Conservation (phyloP, 2,329 filamentous ascomycete genomes). For the Nothophoma quercina region DNA sequence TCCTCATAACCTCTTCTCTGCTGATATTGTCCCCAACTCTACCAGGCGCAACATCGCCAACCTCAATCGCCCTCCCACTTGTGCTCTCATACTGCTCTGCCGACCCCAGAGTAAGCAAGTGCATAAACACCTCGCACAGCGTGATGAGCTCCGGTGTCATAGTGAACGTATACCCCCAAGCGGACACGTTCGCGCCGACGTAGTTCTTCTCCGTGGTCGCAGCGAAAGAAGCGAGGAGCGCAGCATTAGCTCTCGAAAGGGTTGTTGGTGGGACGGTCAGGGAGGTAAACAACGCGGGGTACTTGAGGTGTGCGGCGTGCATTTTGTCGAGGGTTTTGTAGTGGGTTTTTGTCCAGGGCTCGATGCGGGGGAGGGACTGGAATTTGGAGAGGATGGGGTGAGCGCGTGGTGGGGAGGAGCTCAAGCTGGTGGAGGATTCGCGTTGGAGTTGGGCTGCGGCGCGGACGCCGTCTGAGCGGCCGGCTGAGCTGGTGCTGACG, state of each 20-base stretch:
- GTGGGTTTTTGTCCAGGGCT: slow-evolving; percentile 52
- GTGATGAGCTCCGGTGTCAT: slow-evolving; percentile 44
- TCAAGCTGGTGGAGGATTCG: slow-evolving; percentile 16
- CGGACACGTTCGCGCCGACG: slow-evolving; percentile 38
- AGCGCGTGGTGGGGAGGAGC: slow-evolving; percentile 14
- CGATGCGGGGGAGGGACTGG: slow-evolving; percentile 40
- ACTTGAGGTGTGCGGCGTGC: slow-evolving; percentile 42
- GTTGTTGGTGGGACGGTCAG: slow-evolving; percentile 20
- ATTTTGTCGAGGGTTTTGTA: slow-evolving; percentile 49
- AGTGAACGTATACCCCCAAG: slow-evolving; percentile 46
- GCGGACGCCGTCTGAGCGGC: slow-evolving; percentile 11
- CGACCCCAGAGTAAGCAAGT: slow-evolving; percentile 38
- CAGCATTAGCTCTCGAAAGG: slow-evolving; percentile 38
- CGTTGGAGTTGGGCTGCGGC: slow-evolving; percentile 13
- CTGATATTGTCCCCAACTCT: slow-evolving; percentile 30
- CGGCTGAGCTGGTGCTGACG: slow-evolving; percentile 16
- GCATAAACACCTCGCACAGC: slow-evolving; percentile 44
- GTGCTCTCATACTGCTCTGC: slow-evolving; percentile 36
- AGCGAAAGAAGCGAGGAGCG: slow-evolving; percentile 38
- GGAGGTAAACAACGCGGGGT: slow-evolving; percentile 41
- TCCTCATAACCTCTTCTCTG: slow-evolving; percentile 36
- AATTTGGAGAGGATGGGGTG: slow-evolving; percentile 40
- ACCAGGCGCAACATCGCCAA: slow-evolving; percentile 40
- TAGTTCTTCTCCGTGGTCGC: slow-evolving; percentile 29
- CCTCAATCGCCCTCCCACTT: slow-evolving; percentile 35